A percentile compares a stretch with the other conserved stretches of the same genome.
phyloP scores from a whole-genome alignment of 148 eudicot genomes.

The Chenopodium suecicum region DNA sequence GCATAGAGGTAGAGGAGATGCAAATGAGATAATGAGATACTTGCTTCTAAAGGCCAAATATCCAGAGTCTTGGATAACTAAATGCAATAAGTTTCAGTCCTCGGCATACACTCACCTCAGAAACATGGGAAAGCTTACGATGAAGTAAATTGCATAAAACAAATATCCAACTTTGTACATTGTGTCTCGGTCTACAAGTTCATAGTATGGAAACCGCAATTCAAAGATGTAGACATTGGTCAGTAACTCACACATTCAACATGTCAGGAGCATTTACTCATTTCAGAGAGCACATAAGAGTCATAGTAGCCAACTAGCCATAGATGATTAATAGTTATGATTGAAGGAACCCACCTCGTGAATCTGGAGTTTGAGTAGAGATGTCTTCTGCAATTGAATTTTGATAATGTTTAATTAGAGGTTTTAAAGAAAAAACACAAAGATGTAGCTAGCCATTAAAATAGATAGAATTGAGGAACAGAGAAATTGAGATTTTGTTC shows the following conservation, averaged over 20 bases:
- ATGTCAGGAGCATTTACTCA: constrained; percentile 1
- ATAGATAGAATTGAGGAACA: too few relatives aligned
- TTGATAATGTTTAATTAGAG: too few relatives aligned
- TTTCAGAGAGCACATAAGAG: not conserved
- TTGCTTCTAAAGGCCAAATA: not conserved
- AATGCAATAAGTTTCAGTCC: too few relatives aligned
- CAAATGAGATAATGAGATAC: not conserved
- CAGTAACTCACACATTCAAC: constrained; percentile 6
- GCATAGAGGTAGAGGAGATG: not conserved
- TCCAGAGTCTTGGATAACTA: not conserved
- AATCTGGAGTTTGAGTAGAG: too few relatives aligned
- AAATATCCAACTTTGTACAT: constrained; percentile 98
- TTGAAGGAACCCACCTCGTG: too few relatives aligned
- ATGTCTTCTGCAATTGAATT: too few relatives aligned
- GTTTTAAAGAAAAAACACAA: too few relatives aligned
- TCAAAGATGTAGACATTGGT: not conserved
- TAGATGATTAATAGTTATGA: not conserved
- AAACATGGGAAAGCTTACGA: constrained; percentile 99
- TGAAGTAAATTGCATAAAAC: constrained; percentile 92
- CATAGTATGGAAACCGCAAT: constrained; percentile 93
- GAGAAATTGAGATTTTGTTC: too few relatives aligned
- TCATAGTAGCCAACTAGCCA: not conserved
- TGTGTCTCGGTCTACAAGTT: constrained; percentile 81
- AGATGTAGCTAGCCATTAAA: too few relatives aligned
- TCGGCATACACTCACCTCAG: constrained; percentile 48